Percentiles rank a stretch among this genome's conserved stretches.
Evolutionary conservation across 2,329 filamentous ascomycete genomes (phyloP).

Genomic region (Beauveria medogensis): DNA sequence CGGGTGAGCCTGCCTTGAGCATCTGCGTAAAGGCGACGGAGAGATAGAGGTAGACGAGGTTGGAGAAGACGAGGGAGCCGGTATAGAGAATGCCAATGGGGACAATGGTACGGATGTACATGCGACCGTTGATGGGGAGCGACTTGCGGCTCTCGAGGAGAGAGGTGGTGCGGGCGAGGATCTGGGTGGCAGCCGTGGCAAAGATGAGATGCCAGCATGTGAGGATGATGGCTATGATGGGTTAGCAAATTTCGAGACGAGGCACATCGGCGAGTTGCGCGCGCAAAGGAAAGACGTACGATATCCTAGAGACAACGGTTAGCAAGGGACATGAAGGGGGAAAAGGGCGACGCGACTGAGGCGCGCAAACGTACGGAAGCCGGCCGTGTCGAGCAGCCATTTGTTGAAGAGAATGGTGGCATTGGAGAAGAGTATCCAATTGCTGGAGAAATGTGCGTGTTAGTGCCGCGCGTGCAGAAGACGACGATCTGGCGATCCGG

Average conservation of each 20-base stretch:
- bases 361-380: constrained; percentile 56
- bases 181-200: constrained; percentile 56
- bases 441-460: constrained; percentile 25
- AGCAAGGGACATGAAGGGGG: constrained; percentile 17
- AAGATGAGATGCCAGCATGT: constrained; percentile 63
- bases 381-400: constrained; percentile 68
- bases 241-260: neutral
- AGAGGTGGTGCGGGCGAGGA: constrained; percentile 55
- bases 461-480: neutral
- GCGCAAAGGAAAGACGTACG: constrained; percentile 19
- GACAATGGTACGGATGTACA: constrained; percentile 56
- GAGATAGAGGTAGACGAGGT: constrained; percentile 60
- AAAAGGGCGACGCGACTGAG: neutral
- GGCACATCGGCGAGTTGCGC: neutral
- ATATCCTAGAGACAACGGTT: constrained; percentile 21
- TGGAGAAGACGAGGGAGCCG: constrained; percentile 57
- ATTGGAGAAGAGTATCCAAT: constrained; percentile 81
- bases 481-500: neutral
- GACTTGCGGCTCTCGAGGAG: constrained; percentile 56
- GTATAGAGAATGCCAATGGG: constrained; percentile 61
- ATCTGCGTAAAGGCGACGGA: constrained; percentile 64
- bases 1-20: constrained; percentile 61
- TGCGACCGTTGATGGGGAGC: constrained; percentile 50
- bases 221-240: constrained; percentile 42
- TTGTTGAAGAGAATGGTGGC: constrained; percentile 89